Evolutionary conservation across 108 stramenopile genomes (phyloP), one percentile per base, ranked within the genome.

Genomic region (Thalassiosira profunda): DNA sequence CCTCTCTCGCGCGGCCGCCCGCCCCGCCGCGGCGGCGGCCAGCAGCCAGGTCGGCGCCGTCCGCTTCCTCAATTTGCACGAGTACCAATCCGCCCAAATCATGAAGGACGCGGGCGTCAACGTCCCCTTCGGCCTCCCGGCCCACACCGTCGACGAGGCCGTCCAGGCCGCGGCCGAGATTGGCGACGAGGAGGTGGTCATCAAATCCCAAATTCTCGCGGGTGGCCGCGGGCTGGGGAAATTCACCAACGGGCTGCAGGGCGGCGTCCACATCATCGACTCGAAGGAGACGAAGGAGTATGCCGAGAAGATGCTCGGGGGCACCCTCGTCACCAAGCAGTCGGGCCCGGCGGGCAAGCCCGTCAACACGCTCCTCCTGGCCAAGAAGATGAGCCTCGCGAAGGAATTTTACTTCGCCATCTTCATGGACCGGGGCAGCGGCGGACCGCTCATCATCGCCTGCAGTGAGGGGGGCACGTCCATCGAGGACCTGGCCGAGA

Each of bases 381-480:
- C 84, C 82, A 88, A 97, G 67, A 78, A 84, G 20, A 79, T 97
- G 66, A 67, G 86, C 79, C 76, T 97, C 61, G 62, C 73, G 1
- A 63, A 83, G 17, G 96, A 97, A 83, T 86, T 95, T 74, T 97
- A 97, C 70, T 66, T 97, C 34, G 70, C 82, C 25, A 93, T 95
- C 57, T 59, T 95, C 40, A 86, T 97, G 86, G 96, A 97, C 51
- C 85, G 94, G 3, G 82, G 56, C 4, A 74, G 67, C 24, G 91
- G 92, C 45, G 96, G 96, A 23, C 93, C 96, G 2, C 74, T 94
- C 26, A 70, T 97, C 47, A 84, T 97, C 30, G 92, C 81, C 0
- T 86, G 74, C 48, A 66, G 91, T 4, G 60, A 67, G 23, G 92
- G 96, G 31, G 96, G 96, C 35, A 88, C 84, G 12, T 87, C 86